Evolutionary conservation across 2,329 filamentous ascomycete species (phyloP).

Genomic region (Botrytis fabae): DNA sequence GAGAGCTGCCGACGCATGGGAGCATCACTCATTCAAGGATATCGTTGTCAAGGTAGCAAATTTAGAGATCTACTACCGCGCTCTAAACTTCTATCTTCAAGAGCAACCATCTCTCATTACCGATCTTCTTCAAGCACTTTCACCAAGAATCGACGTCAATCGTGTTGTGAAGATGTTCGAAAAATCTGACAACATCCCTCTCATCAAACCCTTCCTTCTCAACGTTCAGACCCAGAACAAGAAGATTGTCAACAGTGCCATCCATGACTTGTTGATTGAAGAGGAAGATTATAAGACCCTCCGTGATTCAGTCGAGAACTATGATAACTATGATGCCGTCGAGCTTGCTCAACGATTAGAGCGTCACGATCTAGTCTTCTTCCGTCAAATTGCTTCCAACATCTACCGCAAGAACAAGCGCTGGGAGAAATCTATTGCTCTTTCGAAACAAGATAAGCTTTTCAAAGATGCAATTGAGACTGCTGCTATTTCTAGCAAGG

Average conservation of each 20-base stretch:
- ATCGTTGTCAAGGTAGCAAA: conserved; percentile 97
- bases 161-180: conserved; percentile 99
- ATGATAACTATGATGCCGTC: conserved; percentile 97
- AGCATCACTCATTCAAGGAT: conserved; percentile 99
- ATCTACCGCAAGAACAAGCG: conserved; percentile 99
- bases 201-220: conserved; percentile 98
- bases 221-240: conserved; percentile 98
- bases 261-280: conserved; percentile 96
- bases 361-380: conserved; percentile 98
- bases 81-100: conserved; percentile 94
- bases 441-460: conserved; percentile 98
- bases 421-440: conserved; percentile 97
- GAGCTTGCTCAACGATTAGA: conserved; percentile 89
- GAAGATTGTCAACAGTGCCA: conserved; percentile 94
- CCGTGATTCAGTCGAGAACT: conserved; percentile 95
- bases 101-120: conserved; percentile 94
- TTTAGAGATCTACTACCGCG: conserved; percentile 97
- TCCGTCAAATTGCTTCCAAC: conserved; percentile 95
- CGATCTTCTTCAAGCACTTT: conserved; percentile 89
- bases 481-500: conserved; percentile 84
- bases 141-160: conserved; percentile 94
- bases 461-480: conserved; percentile 99
- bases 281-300: conserved; percentile 99
- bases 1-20: conserved; percentile 95
- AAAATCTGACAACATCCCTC: conserved; percentile 94